Evolutionary conservation across 768 basidiomycete species (phyloP).

Genomic region (Panaeolus cyanescens): DNA sequence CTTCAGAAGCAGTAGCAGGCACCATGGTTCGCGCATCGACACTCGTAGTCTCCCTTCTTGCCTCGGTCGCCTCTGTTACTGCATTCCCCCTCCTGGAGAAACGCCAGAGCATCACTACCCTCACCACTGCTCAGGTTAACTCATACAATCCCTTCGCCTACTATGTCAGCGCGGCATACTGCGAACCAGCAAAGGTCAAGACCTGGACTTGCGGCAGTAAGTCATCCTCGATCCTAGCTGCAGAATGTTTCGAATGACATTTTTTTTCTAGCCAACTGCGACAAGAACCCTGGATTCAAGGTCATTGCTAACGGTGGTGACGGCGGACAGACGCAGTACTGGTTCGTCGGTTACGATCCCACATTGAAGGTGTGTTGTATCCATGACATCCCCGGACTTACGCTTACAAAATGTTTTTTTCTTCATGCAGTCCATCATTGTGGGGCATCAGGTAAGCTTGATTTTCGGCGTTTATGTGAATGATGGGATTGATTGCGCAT

Average conservation of each 20-base stretch:
- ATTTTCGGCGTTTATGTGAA: neutral
- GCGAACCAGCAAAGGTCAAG: conserved; percentile 39
- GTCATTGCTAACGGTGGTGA: conserved; percentile 54
- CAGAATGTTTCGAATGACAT: neutral
- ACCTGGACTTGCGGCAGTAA: conserved; percentile 55
- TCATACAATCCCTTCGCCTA: conserved; percentile 48
- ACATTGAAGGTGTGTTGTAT: neutral
- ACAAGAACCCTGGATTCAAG: conserved; percentile 46
- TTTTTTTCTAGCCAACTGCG: conserved; percentile 39
- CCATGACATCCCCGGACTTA: neutral
- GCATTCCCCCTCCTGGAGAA: neutral
- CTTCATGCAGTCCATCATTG: conserved; percentile 31
- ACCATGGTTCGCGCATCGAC: neutral
- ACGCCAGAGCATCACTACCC: conserved; percentile 29
- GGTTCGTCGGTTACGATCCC: conserved; percentile 47
- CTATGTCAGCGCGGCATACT: conserved; percentile 55
- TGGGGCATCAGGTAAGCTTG: conserved; percentile 30
- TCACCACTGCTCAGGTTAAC: conserved; percentile 41
- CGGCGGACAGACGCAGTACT: conserved; percentile 41
- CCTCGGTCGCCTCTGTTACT: neutral
- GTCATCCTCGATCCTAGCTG: neutral
- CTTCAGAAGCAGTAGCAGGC: neutral
- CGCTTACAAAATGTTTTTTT: neutral
- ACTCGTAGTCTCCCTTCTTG: neutral
- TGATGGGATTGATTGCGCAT: neutral